These are phyloP conservation scores for Ophidiomyces ophidiicola DNA, from an alignment of 2,329 filamentous ascomycete species.

Conservation along the genomic window DNA sequence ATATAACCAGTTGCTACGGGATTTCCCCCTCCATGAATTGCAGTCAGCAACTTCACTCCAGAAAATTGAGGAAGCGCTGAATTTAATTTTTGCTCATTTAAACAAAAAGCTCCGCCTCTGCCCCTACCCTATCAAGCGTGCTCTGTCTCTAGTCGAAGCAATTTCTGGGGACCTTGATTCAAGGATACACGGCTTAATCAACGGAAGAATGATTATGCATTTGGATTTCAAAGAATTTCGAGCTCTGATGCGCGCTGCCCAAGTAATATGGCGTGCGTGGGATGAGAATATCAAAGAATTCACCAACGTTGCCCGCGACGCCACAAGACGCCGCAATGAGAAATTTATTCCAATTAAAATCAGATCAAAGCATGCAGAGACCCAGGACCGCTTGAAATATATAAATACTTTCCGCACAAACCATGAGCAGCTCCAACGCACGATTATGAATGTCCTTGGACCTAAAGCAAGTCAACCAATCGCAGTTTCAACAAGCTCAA, in stretches of 20 bases:
- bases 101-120: conserved; percentile 97
- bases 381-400: conserved; percentile 83
- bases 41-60: conserved; percentile 78
- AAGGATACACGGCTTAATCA: conserved; percentile 71
- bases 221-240: conserved; percentile 86
- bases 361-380: conserved; percentile 69
- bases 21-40: conserved; percentile 91
- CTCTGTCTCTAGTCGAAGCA: conserved; percentile 86
- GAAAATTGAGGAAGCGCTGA: conserved; percentile 79
- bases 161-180: conserved; percentile 88
- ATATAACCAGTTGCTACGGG: conserved; percentile 97
- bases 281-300: conserved; percentile 96
- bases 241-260: conserved; percentile 67
- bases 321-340: conserved; percentile 83
- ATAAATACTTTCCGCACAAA: conserved; percentile 91
- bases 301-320: conserved; percentile 91
- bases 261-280: conserved; percentile 82
- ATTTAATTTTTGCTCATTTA: conserved; percentile 81
- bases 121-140: conserved; percentile 84
- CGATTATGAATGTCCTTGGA: conserved; percentile 92
- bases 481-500: conserved; percentile 28
- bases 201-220: conserved; percentile 79
- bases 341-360: conserved; percentile 99
- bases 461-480: conserved; percentile 53
- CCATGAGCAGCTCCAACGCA: conserved; percentile 92